phyloP scores from a whole-genome alignment of 352 stramenopile species.

The Phytophthora pluvialis region DNA sequence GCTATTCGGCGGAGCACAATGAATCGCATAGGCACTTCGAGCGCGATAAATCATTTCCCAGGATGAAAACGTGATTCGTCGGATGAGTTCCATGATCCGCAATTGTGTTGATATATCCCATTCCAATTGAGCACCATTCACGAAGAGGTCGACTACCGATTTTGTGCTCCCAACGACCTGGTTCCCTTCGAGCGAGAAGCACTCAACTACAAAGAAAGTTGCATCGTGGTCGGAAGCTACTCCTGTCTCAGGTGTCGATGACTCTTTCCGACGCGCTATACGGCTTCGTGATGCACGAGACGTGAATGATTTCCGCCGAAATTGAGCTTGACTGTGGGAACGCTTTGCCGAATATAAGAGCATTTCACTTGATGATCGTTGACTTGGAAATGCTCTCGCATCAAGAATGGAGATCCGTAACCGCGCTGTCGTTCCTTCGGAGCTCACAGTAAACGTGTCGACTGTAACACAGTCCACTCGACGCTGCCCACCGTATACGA shows the following conservation, averaged over 20 bases:
- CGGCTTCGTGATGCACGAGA: constrained; percentile 18
- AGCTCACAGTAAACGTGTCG: constrained; percentile 66
- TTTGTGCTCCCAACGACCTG: constrained; percentile 46
- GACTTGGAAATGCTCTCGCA: constrained; percentile 40
- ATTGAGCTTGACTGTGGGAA: constrained; percentile 6
- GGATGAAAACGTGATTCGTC: constrained; percentile 65
- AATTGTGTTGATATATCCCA: constrained; percentile 68
- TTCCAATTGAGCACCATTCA: constrained; percentile 47
- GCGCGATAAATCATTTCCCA: constrained; percentile 86
- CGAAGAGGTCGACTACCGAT: constrained; percentile 75
- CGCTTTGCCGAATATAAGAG: constrained; percentile 1
- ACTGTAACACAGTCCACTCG: constrained; percentile 69
- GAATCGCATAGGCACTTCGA: constrained; percentile 56
- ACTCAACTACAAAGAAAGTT: constrained; percentile 57
- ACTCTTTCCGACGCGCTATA: neutral
- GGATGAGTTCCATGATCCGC: constrained; percentile 67
- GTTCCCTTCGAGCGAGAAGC: constrained; percentile 77
- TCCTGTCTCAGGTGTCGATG: neutral
- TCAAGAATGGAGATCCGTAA: constrained; percentile 62
- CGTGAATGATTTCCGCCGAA: constrained; percentile 22
- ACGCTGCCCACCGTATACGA: constrained; percentile 32
- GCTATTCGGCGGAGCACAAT: constrained; percentile 57
- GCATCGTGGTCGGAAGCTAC: neutral
- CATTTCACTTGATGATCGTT: constrained; percentile 13
- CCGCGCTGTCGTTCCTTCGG: constrained; percentile 53